Evolutionary conservation across 2,329 filamentous ascomycete genomes (phyloP), one percentile per base, ranked within the genome.

Genomic region (Onygenales sp.): DNA sequence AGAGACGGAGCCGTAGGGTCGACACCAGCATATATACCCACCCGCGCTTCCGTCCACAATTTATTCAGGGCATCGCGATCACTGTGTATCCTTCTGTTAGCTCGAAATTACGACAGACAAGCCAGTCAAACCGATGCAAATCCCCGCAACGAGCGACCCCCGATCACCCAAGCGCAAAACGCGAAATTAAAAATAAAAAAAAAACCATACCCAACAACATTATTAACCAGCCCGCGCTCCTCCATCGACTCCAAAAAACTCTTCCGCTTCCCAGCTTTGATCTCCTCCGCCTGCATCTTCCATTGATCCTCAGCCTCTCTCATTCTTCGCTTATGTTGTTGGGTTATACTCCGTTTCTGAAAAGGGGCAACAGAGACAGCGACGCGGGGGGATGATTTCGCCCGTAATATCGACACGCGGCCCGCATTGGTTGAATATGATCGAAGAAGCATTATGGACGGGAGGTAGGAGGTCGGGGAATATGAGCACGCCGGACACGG

Each of bases 1-100:
- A 77, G 61, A 40, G 74, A 77, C 1, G 74, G 71, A 9, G 72
- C 75, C 3, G 75, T 77, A 40, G 75, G 75, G 55, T 77, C 75
- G 21, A 77, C 65, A 54, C 75, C 75, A 31, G 67, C 70, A 56
- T 77, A 77, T 31, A 74, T 64, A 10, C 75, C 75, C 14, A 70
- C 65, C 54, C 74, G 63, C 55, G 73, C 74, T 53, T 74, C 64
- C 4, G 68, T 74, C 45, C 77, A 67, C 8, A 77, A 51, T 36
- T 63, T 63, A 52, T 77, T 66, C 43, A 77, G 58, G 17, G 71
- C 61, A 36, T 75, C 68, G 43, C 71, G 67, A 52, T 73, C 67
- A 21, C 73, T 74, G 51, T n/a, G 36, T 39, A 32, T 6, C 7
- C 3, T 34, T 46, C 31, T 17, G 31, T 10, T 10, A 4, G 33